Evolutionary conservation across 2,329 filamentous ascomycete genomes (phyloP), one percentile per base, ranked within the genome.

Genomic region (Leptographium flavum): DNA sequence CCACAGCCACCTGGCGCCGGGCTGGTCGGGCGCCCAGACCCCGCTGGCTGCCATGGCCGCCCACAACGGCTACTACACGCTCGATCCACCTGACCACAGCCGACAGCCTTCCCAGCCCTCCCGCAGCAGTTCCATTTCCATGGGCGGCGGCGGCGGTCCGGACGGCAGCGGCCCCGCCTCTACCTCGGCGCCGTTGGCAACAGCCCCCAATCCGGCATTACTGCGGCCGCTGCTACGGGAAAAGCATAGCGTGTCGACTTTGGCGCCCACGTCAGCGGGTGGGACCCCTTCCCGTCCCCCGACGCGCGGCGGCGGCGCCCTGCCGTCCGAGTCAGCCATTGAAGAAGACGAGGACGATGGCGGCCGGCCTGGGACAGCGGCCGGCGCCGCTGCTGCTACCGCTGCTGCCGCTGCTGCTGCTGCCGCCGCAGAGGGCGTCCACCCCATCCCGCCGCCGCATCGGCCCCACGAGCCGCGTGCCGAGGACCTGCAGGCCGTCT

Each of bases 401-500:
- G 31, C 4, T 27, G 15, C n/a, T 6, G 23, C 23, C 3, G 22
- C 25, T 9, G 15, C 8, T 4, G 35, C n/a, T 11, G 17, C 3
- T 22, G 37, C 15, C 2, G 21, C 37, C 3, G 37, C 11, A 17
- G 27, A 21, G 15, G 33, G 19, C 17, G 19, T 11, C 2, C 9
- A 14, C 49, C 50, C 36, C 17, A 50, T 35, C 43, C 22, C 53
- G 22, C 21, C 11, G 8, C 28, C 7, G 22, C 52, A 56, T 3
- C 57, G 55, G 8, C 47, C 51, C 10, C 50, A 52, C 22, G 86
- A 94, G 58, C 81, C 79, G 5, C 76, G 81, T 23, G 74, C 84
- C 3, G 87, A 94, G 52, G 92, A 98, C 57, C 72, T 95, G 44
- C 92, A 98, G 61, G 83, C 94, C 41, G 83, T 96, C 6, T 90